These are phyloP conservation scores for Sisymbrium altissimum DNA, from an alignment of 345 rosid species.

Conservation along the genomic window DNA sequence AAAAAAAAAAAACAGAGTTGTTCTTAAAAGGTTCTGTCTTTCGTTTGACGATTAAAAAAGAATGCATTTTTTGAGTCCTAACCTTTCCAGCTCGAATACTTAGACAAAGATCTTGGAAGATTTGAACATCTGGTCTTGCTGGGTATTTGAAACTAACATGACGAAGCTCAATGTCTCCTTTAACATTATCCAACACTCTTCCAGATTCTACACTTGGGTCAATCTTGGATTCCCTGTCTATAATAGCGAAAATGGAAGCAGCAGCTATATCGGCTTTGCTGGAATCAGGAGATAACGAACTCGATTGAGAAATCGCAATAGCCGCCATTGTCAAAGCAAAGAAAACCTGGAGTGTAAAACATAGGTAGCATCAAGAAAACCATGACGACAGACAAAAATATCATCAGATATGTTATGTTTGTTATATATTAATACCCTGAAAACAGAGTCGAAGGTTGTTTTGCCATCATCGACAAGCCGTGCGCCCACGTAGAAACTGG, in stretches of 20 bases:
- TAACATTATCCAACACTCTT: slow-evolving; percentile 41
- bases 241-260: slow-evolving; percentile 63
- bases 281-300: slow-evolving; percentile 64
- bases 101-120: slow-evolving; percentile 62
- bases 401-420: not conserved
- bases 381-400: not conserved
- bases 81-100: slow-evolving; percentile 77
- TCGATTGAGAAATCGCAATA: slow-evolving; percentile 61
- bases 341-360: slow-evolving; percentile 49
- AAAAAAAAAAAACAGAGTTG: not conserved
- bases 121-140: slow-evolving; percentile 71
- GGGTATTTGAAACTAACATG: slow-evolving; percentile 75
- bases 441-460: slow-evolving; percentile 55
- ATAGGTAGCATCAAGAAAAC: not conserved
- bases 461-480: slow-evolving; percentile 50
- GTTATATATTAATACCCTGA: slow-evolving; percentile 38
- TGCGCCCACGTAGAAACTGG: slow-evolving; percentile 78
- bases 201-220: slow-evolving; percentile 79
- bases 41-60: not conserved
- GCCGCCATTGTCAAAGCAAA: slow-evolving; percentile 72
- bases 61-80: not conserved
- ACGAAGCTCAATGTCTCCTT: slow-evolving; percentile 67
- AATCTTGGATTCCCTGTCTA: slow-evolving; percentile 65
- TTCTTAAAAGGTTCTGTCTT: not conserved
- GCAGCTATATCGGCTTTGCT: slow-evolving; percentile 57